Percentiles rank a stretch among this genome's conserved stretches.
These are phyloP conservation scores for Tulasnella sp. DNA, from an alignment of 768 basidiomycete genomes.

Conservation along the genomic window DNA sequence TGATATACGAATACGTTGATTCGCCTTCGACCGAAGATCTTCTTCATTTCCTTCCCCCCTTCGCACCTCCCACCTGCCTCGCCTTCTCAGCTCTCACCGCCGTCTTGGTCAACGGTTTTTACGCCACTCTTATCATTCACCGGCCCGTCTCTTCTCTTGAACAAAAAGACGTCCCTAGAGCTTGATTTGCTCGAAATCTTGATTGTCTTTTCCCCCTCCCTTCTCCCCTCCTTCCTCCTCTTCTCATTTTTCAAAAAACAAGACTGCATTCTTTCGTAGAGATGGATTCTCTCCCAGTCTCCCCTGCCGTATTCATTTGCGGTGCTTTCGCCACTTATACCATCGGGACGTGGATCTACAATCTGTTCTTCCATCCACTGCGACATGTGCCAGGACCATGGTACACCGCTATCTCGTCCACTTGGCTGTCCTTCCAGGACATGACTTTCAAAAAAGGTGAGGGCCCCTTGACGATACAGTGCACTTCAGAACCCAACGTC, in stretches of 20 bases:
- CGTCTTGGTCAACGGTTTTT: background rate
- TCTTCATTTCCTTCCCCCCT: background rate
- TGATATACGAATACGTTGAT: background rate
- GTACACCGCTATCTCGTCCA: constrained; percentile 20
- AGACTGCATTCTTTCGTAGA: background rate
- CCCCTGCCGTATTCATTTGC: background rate
- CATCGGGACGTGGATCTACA: constrained; percentile 13
- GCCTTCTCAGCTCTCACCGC: background rate
- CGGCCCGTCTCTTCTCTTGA: background rate
- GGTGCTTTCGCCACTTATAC: background rate
- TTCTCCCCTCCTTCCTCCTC: no score
- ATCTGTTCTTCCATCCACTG: constrained; percentile 21
- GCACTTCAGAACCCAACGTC: background rate
- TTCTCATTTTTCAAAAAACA: background rate
- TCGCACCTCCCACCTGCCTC: background rate
- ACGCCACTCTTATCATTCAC: constrained; percentile 5
- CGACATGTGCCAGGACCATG: constrained; percentile 19
- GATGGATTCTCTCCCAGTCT: constrained; percentile 13
- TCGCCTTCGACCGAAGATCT: background rate
- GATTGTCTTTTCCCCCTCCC: background rate
- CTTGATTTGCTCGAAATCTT: constrained; percentile 1
- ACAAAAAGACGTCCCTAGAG: background rate
- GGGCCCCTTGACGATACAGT: background rate
- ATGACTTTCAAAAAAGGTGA: constrained; percentile 11
- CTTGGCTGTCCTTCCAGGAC: constrained; percentile 16